Evolutionary conservation across 148 eudicot species (phyloP), one percentile per base, ranked within the genome.

Genomic region (Rhododendron williamsianum): DNA sequence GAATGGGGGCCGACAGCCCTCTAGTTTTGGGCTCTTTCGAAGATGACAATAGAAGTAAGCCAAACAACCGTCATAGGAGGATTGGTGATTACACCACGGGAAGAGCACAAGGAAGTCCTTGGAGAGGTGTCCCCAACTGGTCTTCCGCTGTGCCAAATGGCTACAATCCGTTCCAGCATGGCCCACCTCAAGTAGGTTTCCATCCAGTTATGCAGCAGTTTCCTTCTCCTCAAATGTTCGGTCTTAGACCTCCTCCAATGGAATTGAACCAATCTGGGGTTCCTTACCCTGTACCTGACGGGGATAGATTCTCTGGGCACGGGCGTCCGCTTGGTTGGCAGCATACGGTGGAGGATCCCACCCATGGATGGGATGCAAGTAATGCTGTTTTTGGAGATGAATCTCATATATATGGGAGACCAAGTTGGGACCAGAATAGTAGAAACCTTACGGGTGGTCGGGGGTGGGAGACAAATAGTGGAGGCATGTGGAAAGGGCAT

Each of bases 81-180:
- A 86, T 88, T 78, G 92, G 84, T 78, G 98, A 96, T 89, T 89
- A 91, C 6, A 92, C 89, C 83, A 82, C 91, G 76, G 96, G 93
- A 87, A 93, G 99, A 87, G 85, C 86, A 13, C 99, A 93, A 82
- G 97, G 93, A 80, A 93, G 90, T 87, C 82, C 93, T 72, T 96
- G 98, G 98, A 94, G 93, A 83, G 93, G 96, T 43, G 90, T 89
- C 81, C 97, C 93, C 71, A 95, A 87, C 83, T 96, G 99, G 99
- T 95, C 97, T 85, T 88, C 98, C 35, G 93, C 96, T 18, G 67
- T 95, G 88, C 82, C 94, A 78, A 94, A 94, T 88, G 97, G 99
- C 45, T 94, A 91, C 85, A 89, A 93, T 81, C 98, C 98, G 58
- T 96, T 91, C 86, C 96, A 92, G 21, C 97, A 93, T 84, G 94